Percentiles rank a stretch among this genome's conserved stretches.
phyloP scores from a whole-genome alignment of 495 filamentous ascomycete species.

The Hypomontagnella monticulosa region DNA sequence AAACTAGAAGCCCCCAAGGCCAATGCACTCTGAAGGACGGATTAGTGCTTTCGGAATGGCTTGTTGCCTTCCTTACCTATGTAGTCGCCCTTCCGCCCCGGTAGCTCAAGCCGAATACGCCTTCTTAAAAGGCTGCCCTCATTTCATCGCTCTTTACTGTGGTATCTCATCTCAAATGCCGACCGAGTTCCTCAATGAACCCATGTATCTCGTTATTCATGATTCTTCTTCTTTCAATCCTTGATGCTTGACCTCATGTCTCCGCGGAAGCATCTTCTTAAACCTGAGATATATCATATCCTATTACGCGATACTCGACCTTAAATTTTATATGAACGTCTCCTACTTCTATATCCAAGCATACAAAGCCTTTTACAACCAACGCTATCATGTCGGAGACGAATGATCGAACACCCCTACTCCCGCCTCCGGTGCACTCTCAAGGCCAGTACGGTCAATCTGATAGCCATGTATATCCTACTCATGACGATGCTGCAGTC shows the following conservation, averaged over 20 bases:
- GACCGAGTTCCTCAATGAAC: too few relatives aligned
- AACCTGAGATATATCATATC: constrained; percentile 22
- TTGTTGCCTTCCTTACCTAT: background rate
- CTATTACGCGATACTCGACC: constrained; percentile 11
- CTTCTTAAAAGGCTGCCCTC: background rate
- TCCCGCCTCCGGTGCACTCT: constrained; percentile 45
- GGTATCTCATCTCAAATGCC: too few relatives aligned
- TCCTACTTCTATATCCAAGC: constrained; percentile 9
- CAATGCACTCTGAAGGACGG: too few relatives aligned
- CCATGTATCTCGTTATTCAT: background rate
- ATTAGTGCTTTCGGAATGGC: background rate
- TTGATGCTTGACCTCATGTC: constrained; percentile 5
- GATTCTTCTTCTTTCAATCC: background rate
- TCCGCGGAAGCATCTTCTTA: background rate
- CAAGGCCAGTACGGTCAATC: constrained; percentile 12
- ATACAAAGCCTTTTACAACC: background rate
- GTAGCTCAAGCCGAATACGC: too few relatives aligned
- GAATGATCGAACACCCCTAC: constrained; percentile 51
- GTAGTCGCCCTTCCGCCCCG: background rate
- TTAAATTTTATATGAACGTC: background rate
- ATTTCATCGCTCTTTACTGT: background rate
- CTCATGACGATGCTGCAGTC: background rate
- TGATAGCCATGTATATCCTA: constrained; percentile 48
- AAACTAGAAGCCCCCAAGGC: too few relatives aligned
- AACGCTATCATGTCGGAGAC: constrained; percentile 33